phyloP scores from a whole-genome alignment of 352 stramenopile genomes.

The Phytophthora cajani region DNA sequence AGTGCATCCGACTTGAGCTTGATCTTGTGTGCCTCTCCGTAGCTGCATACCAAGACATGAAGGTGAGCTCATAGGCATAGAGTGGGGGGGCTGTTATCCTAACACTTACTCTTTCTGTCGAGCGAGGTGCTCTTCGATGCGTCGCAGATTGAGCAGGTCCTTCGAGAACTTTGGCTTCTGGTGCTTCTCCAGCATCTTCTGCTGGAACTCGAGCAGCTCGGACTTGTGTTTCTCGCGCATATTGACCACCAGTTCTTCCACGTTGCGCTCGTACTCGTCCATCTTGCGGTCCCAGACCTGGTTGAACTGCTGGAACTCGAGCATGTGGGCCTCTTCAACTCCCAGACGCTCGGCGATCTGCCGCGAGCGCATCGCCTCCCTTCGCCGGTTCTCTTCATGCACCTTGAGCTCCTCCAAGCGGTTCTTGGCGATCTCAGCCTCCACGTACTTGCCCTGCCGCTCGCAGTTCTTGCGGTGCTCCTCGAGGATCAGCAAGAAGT shows the following conservation, averaged over 20 bases:
- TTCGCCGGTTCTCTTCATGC: conserved; percentile 95
- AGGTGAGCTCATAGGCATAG: neutral
- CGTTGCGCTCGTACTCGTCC: conserved; percentile 94
- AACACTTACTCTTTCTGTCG: conserved; percentile 85
- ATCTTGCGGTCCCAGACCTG: conserved; percentile 96
- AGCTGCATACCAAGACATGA: conserved; percentile 42
- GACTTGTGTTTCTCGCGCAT: conserved; percentile 92
- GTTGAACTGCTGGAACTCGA: conserved; percentile 98
- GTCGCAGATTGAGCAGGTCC: conserved; percentile 93
- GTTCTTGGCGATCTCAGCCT: conserved; percentile 97
- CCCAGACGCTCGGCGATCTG: conserved; percentile 95
- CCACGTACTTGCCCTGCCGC: conserved; percentile 96
- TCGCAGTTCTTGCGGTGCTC: conserved; percentile 98
- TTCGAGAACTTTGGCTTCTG: conserved; percentile 94
- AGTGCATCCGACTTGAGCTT: conserved; percentile 96
- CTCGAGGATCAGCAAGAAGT: conserved; percentile 92
- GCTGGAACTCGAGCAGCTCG: conserved; percentile 94
- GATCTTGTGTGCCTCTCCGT: conserved; percentile 96
- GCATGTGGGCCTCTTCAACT: conserved; percentile 97
- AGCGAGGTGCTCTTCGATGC: conserved; percentile 94
- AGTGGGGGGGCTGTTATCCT: neutral
- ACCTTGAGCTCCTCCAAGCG: conserved; percentile 96
- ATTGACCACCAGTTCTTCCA: conserved; percentile 88
- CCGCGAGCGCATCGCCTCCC: conserved; percentile 95
- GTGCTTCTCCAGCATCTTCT: conserved; percentile 92